Evolutionary conservation across 352 stramenopile species (phyloP), one percentile per base, ranked within the genome.

Genomic region (Globisporangium barbulae): DNA sequence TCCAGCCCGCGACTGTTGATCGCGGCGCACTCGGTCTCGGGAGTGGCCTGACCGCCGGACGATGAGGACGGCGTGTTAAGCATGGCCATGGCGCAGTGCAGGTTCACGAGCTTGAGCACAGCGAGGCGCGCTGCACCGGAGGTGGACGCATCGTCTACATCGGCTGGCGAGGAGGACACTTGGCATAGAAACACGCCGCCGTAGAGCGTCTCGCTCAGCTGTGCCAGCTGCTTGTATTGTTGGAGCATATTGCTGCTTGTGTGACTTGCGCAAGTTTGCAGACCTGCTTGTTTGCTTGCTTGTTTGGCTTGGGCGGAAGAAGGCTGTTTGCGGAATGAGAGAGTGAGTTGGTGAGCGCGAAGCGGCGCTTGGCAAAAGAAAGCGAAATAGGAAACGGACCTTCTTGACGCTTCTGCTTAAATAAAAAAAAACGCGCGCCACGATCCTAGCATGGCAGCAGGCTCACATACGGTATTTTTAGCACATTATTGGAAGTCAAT

Each of bases 1-100:
- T 82, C 76, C 0, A 67, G 49, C 5, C 49, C n/a, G 2, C 10
- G 28, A 8, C 33, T 5, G 33, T 39, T 39, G 33, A 10, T 10
- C 33, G 33, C 33, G 33, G 6, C 33, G 19, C 19, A 0, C 45
- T 53, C n/a, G n/a, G 9, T 5, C 22, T 30, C n/a, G 45, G 5
- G 45, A 4, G 2, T 9, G 45, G 9, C 15, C n/a, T 31, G 47
- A 2, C 9, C 47, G 21, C 7, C 19, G 5, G 47, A n/a, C 10
- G 45, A 30, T 15, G 44, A 25, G 44, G n/a, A 28, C 5, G 44
- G 10, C 7, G 19, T 6, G 53, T 59, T 59, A 33, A 59, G 33
- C 53, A 59, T 59, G 10, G 12, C 53, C 33, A 48, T 47, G 33
- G 53, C 33, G 53, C 33, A 33, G n/a, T 31, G 53, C 53, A 59